A percentile compares a stretch with the other conserved stretches of the same genome.
phyloP scores from a whole-genome alignment of 495 filamentous ascomycete genomes.

The Trichoderma virens region DNA sequence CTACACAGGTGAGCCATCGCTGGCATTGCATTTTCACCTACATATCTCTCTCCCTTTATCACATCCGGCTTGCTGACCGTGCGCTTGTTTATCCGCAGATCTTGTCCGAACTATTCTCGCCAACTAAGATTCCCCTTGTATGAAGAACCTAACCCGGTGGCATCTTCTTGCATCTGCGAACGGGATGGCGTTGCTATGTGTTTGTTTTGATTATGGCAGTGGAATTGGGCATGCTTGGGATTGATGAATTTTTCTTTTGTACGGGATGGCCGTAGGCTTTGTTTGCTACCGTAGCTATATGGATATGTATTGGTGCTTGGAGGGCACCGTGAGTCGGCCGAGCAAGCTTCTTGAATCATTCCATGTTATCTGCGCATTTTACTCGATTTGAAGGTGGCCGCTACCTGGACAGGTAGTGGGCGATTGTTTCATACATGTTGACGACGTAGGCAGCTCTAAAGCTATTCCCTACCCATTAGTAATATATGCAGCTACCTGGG shows the following conservation, averaged over 20 bases:
- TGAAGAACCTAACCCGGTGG: neutral
- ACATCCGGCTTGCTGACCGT: no score
- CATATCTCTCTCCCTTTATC: constrained; percentile 11
- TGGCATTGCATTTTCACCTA: neutral
- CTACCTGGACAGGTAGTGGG: no score
- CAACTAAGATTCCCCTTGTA: constrained; percentile 48
- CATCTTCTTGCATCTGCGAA: constrained; percentile 3
- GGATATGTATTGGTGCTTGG: neutral
- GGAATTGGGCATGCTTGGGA: constrained; percentile 6
- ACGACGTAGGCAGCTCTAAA: no score
- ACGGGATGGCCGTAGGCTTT: constrained; percentile 15
- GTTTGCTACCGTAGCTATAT: neutral
- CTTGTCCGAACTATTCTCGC: constrained; percentile 91
- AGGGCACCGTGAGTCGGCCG: neutral
- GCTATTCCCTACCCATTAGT: no score
- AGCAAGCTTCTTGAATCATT: neutral
- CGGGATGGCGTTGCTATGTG: constrained; percentile 6
- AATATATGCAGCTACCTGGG: no score
- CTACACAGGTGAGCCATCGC: constrained; percentile 65
- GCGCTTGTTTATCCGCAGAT: constrained; percentile 39
- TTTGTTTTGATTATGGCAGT: neutral
- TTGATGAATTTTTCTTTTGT: neutral
- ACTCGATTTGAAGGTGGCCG: no score
- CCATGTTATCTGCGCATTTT: no score
- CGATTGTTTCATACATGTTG: no score